phyloP scores from a whole-genome alignment of 2,329 filamentous ascomycete genomes.

The Fusarium xylarioides region DNA sequence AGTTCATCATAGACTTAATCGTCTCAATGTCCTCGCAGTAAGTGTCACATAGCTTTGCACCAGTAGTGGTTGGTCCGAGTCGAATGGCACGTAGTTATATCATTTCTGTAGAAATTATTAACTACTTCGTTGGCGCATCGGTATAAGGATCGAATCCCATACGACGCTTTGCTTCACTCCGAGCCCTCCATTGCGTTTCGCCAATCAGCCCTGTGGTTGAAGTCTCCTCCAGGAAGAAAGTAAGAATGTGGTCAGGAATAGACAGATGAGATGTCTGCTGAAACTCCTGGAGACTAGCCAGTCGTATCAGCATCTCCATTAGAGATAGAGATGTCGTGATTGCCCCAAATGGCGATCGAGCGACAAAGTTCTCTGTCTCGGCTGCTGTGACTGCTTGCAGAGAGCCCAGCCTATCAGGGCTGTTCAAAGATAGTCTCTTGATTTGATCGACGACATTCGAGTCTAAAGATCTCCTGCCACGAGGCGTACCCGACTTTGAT shows the following conservation, averaged over 20 bases:
- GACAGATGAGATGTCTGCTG: slow-evolving; percentile 89
- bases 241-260: slow-evolving; percentile 87
- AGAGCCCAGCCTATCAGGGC: slow-evolving; percentile 8
- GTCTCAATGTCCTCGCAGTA: background rate
- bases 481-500: slow-evolving; percentile 12
- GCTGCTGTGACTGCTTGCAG: slow-evolving; percentile 10
- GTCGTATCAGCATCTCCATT: slow-evolving; percentile 86
- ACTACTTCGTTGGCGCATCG: slow-evolving; percentile 50
- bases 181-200: slow-evolving; percentile 55
- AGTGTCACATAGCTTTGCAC: background rate
- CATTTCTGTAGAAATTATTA: background rate
- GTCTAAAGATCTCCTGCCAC: slow-evolving; percentile 47
- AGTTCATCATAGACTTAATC: background rate
- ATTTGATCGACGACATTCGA: slow-evolving; percentile 53
- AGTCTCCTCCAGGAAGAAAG: slow-evolving; percentile 79
- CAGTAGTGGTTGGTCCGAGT: background rate
- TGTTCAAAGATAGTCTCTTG: slow-evolving; percentile 50
- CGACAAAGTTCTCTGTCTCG: slow-evolving; percentile 44
- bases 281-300: slow-evolving; percentile 89
- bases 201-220: slow-evolving; percentile 62
- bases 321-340: slow-evolving; percentile 72
- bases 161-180: slow-evolving; percentile 56
- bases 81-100: background rate
- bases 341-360: slow-evolving; percentile 60
- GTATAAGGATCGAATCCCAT: slow-evolving; percentile 67